These are phyloP conservation scores for Talaromyces sp. DNA, from an alignment of 2,329 filamentous ascomycete species.

Conservation along the genomic window DNA sequence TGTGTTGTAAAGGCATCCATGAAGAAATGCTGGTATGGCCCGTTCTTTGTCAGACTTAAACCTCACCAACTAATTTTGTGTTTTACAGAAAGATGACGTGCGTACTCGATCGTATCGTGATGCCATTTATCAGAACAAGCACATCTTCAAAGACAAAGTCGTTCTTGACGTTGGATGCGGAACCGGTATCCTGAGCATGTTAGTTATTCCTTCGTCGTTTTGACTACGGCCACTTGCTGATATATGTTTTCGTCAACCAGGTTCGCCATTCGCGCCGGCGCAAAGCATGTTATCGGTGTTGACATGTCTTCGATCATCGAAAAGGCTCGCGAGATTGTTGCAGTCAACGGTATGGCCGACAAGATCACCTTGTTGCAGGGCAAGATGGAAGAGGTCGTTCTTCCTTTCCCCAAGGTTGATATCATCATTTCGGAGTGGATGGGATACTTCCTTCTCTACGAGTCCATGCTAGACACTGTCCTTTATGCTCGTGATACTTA, in stretches of 20 bases:
- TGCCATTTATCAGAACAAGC: conserved; percentile 88
- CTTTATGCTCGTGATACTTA: conserved; percentile 94
- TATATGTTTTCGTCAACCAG: conserved; percentile 43
- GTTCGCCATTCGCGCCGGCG: conserved; percentile 94
- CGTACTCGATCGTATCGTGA: conserved; percentile 96
- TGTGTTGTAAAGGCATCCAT: conserved; percentile 65
- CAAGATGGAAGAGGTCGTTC: conserved; percentile 97
- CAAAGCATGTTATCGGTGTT: conserved; percentile 97
- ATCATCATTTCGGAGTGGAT: conserved; percentile 99
- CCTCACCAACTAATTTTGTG: neutral
- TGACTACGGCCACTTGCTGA: neutral
- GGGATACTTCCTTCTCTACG: conserved; percentile 98
- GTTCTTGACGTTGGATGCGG: conserved; percentile 91
- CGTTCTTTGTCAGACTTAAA: neutral
- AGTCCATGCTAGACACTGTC: conserved; percentile 98
- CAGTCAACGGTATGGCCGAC: conserved; percentile 81
- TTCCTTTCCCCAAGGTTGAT: conserved; percentile 92
- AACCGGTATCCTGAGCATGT: conserved; percentile 98
- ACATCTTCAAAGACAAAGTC: conserved; percentile 76
- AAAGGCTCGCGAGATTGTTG: conserved; percentile 94
- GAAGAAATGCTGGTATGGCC: conserved; percentile 89
- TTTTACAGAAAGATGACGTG: conserved; percentile 86
- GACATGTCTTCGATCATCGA: conserved; percentile 99
- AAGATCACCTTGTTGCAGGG: conserved; percentile 98
- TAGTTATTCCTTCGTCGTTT: conserved; percentile 20